Evolutionary conservation across 1,284 basidiomycete species (phyloP).

Genomic region (Tilletia caries): DNA sequence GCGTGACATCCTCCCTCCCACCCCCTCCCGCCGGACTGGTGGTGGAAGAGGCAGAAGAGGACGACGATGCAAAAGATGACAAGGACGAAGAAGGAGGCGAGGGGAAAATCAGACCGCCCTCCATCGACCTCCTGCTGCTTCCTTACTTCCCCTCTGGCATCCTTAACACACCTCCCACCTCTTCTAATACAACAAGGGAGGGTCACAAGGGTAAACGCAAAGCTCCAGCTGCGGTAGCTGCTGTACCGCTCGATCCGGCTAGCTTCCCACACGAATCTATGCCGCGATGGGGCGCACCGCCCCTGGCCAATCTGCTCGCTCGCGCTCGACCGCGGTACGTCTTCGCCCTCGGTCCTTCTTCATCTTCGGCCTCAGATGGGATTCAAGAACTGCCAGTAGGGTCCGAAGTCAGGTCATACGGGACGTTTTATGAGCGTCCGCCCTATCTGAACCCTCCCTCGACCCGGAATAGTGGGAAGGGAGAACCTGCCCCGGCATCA

Average conservation of each 20-base stretch:
- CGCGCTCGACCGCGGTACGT: conserved; percentile 40
- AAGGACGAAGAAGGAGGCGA: too few relatives aligned
- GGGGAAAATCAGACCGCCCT: conserved; percentile 15
- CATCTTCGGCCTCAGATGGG: background rate
- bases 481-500: too few relatives aligned
- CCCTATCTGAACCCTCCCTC: conserved; percentile 35
- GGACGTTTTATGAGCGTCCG: conserved; percentile 46
- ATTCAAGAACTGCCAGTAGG: background rate
- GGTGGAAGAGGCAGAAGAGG: conserved; percentile 20
- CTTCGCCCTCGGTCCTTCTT: conserved; percentile 36
- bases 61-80: conserved; percentile 13
- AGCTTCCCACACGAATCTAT: conserved; percentile 29
- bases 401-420: conserved; percentile 22
- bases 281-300: conserved; percentile 39
- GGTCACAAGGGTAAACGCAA: conserved; percentile 3
- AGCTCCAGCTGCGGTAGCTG: background rate
- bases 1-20: conserved; percentile 10
- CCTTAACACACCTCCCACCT: conserved; percentile 17
- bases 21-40: conserved; percentile 9
- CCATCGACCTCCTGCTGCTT: conserved; percentile 46
- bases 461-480: too few relatives aligned
- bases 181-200: too few relatives aligned
- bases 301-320: conserved; percentile 30
- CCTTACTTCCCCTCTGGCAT: conserved; percentile 43
- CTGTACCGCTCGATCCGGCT: background rate